phyloP scores from a whole-genome alignment of 1,139 yeast genomes.

The Kazachstania sp. region DNA sequence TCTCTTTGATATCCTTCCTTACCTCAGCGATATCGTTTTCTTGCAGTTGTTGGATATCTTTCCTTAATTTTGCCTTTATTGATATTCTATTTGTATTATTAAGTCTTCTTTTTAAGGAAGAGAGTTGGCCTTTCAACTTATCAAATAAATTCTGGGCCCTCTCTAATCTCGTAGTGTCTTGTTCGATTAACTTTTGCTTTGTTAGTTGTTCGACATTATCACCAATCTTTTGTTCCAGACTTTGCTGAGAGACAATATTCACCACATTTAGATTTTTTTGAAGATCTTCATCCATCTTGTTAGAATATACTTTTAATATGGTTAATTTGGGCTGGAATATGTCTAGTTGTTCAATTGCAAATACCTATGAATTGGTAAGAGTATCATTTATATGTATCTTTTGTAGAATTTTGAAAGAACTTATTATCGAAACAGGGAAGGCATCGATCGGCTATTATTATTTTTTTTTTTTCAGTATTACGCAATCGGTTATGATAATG shows the following conservation, averaged over 20 bases:
- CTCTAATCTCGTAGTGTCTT: slow-evolving; percentile 64
- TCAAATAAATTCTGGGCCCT: slow-evolving; percentile 47
- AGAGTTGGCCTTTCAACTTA: slow-evolving; percentile 39
- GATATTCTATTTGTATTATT: slow-evolving; percentile 57
- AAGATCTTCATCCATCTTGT: slow-evolving; percentile 3
- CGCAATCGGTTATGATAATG: no score
- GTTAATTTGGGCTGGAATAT: background rate
- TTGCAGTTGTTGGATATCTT: slow-evolving; percentile 48
- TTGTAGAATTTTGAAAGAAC: no score
- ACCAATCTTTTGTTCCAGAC: slow-evolving; percentile 64
- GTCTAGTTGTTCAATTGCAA: no score
- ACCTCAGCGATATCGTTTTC: slow-evolving; percentile 46
- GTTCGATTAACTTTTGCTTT: slow-evolving; percentile 53
- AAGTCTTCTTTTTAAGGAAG: slow-evolving; percentile 42
- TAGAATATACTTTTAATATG: background rate
- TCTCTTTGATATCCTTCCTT: slow-evolving; percentile 57
- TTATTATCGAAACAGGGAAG: no score
- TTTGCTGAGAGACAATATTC: slow-evolving; percentile 62
- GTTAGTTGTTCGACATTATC: slow-evolving; percentile 58
- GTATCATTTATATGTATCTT: no score
- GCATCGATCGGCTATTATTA: no score
- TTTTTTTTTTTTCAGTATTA: no score
- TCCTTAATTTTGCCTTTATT: slow-evolving; percentile 46
- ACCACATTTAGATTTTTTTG: slow-evolving; percentile 36
- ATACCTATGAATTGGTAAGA: no score